Evolutionary conservation across 495 filamentous ascomycete genomes (phyloP).

Genomic region (Tuber brumale): DNA sequence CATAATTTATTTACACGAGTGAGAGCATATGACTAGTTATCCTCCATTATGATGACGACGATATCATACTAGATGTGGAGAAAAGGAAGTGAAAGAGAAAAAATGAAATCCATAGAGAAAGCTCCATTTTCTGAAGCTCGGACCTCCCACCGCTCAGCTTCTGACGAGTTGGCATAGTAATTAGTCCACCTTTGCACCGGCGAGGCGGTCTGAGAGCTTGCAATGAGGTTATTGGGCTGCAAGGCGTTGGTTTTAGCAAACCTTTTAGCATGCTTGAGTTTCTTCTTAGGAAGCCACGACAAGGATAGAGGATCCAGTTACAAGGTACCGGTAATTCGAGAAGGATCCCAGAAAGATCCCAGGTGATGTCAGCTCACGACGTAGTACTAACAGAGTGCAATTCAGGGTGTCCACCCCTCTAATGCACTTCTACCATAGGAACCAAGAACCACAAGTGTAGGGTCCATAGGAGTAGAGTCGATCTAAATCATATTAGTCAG

Average conservation of each 20-base stretch:
- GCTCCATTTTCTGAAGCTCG: not conserved
- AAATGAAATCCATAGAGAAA: not conserved
- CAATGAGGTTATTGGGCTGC: slow-evolving; percentile 49
- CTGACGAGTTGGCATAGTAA: not conserved
- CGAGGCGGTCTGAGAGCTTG: not conserved
- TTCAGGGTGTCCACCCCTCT: slow-evolving; percentile 64
- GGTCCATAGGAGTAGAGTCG: slow-evolving; percentile 76
- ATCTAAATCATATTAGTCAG: slow-evolving; percentile 51
- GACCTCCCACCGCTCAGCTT: not conserved
- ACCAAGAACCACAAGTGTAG: slow-evolving; percentile 85
- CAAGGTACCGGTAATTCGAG: slow-evolving; percentile 85
- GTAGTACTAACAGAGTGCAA: slow-evolving; percentile 13
- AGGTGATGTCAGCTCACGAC: too few relatives aligned
- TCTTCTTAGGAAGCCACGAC: slow-evolving; percentile 85
- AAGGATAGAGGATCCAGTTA: slow-evolving; percentile 90
- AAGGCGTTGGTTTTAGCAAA: slow-evolving; percentile 48
- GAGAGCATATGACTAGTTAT: not conserved
- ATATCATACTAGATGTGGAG: not conserved
- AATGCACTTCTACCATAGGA: slow-evolving; percentile 81
- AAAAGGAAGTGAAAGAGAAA: not conserved
- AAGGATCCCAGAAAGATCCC: slow-evolving; percentile 93
- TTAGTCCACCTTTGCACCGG: slow-evolving; percentile 46
- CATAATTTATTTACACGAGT: not conserved
- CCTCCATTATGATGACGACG: not conserved
- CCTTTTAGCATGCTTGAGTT: slow-evolving; percentile 63